phyloP scores from a whole-genome alignment of 371 early-diverging fungal genomes.

The Parasitella parasitica region DNA sequence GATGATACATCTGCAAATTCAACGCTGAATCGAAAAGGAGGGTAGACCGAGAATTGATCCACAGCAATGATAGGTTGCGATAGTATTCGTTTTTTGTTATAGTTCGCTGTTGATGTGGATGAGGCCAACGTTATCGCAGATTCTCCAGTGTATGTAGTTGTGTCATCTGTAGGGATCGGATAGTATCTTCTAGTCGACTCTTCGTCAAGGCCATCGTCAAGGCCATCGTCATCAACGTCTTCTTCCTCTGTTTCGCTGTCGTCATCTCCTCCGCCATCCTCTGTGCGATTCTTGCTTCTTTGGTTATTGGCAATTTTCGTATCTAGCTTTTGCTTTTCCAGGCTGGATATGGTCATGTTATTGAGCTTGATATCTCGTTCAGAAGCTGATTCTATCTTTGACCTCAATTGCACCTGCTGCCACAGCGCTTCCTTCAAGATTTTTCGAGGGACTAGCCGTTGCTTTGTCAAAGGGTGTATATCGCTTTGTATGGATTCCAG shows the following conservation, averaged over 20 bases:
- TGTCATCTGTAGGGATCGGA: slow-evolving; percentile 51
- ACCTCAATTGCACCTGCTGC: slow-evolving; percentile 51
- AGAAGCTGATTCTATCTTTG: slow-evolving; percentile 43
- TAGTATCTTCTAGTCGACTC: slow-evolving; percentile 8
- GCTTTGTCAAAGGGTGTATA: slow-evolving; percentile 40
- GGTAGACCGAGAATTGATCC: slow-evolving; percentile 39
- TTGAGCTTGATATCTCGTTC: slow-evolving; percentile 42
- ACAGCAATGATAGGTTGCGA: neutral
- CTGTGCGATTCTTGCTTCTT: neutral
- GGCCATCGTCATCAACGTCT: neutral
- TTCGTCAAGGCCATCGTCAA: neutral
- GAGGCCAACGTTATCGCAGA: slow-evolving; percentile 32
- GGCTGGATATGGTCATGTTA: slow-evolving; percentile 22
- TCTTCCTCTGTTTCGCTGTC: neutral
- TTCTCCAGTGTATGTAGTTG: slow-evolving; percentile 53
- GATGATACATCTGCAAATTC: slow-evolving; percentile 44
- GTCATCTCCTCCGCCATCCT: neutral
- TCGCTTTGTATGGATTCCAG: slow-evolving; percentile 45
- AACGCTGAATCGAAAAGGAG: slow-evolving; percentile 62
- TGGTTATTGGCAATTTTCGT: neutral
- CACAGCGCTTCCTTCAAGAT: slow-evolving; percentile 55
- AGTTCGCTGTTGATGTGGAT: neutral
- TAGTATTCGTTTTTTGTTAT: neutral
- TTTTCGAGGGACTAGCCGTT: slow-evolving; percentile 30
- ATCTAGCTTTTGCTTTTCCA: neutral